A percentile compares a stretch with the other conserved stretches of the same genome.
Conservation (phyloP, 352 stramenopile genomes). For the Phytophthora hybrid region DNA sequence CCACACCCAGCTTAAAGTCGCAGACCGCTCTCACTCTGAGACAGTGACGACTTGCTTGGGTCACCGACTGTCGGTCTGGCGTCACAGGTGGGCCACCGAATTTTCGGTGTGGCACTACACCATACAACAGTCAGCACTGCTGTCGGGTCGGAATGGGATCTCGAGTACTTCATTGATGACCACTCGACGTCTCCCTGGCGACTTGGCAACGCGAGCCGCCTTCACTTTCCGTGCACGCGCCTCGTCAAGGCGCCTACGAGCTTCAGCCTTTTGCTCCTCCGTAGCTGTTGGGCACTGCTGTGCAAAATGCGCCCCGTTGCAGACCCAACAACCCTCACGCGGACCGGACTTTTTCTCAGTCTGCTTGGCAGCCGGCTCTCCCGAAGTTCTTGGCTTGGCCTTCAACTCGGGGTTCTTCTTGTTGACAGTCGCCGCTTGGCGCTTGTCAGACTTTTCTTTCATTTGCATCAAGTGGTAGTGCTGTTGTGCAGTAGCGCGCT, state of each 20-base stretch:
- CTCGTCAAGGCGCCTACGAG: constrained; percentile 3
- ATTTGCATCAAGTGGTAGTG: constrained; percentile 17
- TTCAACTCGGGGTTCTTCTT: constrained; percentile 8
- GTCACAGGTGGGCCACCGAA: no score
- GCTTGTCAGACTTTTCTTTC: constrained; percentile 15
- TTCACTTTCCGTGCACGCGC: constrained; percentile 13
- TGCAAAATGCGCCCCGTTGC: constrained; percentile 12
- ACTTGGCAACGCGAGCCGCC: background rate
- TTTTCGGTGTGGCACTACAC: no score
- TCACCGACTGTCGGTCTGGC: no score
- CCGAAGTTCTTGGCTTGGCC: background rate
- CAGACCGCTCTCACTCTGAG: no score
- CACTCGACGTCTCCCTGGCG: background rate
- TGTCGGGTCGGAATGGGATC: constrained; percentile 8
- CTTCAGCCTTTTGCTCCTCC: constrained; percentile 8
- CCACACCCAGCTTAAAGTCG: no score
- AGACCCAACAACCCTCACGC: constrained; percentile 15
- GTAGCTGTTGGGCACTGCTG: constrained; percentile 21
- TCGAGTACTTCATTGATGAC: constrained; percentile 18
- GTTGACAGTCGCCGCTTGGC: background rate
- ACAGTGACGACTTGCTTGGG: no score
- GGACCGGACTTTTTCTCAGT: constrained; percentile 1
- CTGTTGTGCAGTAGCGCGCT: constrained; percentile 18
- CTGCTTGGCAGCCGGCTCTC: background rate
- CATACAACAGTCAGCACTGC: background rate